Conservation (phyloP, 345 rosid genomes). For the Isatis tinctoria region DNA sequence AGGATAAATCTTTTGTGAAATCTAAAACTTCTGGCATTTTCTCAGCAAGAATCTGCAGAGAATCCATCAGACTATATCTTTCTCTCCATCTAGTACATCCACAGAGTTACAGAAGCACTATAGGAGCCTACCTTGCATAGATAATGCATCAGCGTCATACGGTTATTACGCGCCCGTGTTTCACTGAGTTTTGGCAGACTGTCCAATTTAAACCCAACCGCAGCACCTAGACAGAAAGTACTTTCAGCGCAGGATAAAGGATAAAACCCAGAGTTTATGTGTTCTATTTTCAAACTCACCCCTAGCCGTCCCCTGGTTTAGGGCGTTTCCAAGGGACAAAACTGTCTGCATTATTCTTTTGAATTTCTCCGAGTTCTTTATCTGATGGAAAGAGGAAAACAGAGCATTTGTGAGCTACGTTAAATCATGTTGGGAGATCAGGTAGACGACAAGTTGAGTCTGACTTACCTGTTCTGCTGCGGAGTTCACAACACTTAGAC, state of each 20-base stretch:
- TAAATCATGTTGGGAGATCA: conserved; percentile 4
- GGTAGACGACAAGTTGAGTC: background rate
- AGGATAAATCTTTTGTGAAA: conserved; percentile 61
- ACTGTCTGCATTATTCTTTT: conserved; percentile 95
- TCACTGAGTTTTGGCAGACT: conserved; percentile 94
- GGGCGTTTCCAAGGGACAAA: conserved; percentile 88
- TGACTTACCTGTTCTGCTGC: conserved; percentile 73
- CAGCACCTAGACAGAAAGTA: conserved; percentile 54
- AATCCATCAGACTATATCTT: conserved; percentile 15
- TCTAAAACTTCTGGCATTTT: conserved; percentile 82
- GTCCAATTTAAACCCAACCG: conserved; percentile 87
- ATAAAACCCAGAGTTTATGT: background rate
- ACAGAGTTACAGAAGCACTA: background rate
- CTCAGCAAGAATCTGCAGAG: conserved; percentile 73
- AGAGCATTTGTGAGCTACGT: background rate
- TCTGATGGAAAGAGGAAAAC: conserved; percentile 10
- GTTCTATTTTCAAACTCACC: conserved; percentile 50
- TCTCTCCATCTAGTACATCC: background rate
- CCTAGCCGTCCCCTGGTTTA: conserved; percentile 96
- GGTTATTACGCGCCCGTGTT: conserved; percentile 79
- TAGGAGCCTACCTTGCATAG: conserved; percentile 72
- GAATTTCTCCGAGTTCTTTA: conserved; percentile 51
- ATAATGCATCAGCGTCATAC: conserved; percentile 97
- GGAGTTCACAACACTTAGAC: conserved; percentile 69
- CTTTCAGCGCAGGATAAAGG: conserved; percentile 10